Evolutionary conservation across 2,329 filamentous ascomycete species (phyloP), one percentile per base, ranked within the genome.

Genomic region (Fusarium devonianum): DNA sequence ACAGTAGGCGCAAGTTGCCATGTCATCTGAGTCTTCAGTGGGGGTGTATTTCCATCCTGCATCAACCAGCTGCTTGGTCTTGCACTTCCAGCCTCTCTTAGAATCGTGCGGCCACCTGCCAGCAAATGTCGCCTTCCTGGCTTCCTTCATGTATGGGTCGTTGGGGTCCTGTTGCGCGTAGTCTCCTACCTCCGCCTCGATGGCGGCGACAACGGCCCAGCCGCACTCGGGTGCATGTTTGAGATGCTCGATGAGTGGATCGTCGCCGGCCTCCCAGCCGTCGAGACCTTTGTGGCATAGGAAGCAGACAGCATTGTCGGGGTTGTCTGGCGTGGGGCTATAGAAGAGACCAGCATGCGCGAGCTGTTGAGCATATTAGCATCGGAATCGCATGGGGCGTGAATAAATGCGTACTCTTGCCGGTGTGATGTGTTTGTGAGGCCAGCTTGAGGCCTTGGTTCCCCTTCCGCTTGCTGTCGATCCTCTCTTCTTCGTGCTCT

Each of bases 11-110:
- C 94, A 99, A 9, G 89, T 94, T 8, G 90, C 90, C 75, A 93
- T 90, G 70, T 99, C 94, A 58, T 94, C 87, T 10, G 86, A 90
- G 32, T 93, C 91, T 32, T 83, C 75, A 5, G 85, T 90, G 0
- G 94, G 92, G 17, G 92, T 95, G 73, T 92, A 97, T 68, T 89
- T 92, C 92, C 93, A 99, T 9, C 94, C 94, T 19, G 91, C 90
- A 59, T 93, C 90, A 23, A 90, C 90, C 76, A 97, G 86, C 86
- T 95, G 92, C 62, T 94, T 89, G 0, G 84, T 86, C 71, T 94
- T 95, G 75, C 90, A 95, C 57, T 89, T 86, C 92, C 92, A 96
- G 5, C 88, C 90, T 66, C 86, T 87, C 74, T 94, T 96, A 2
- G 78, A 78, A 58, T 99, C 92, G 64, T 99, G 90, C 1, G 92